Percentiles rank a stretch among this genome's conserved stretches.
phyloP scores from a whole-genome alignment of 2,329 filamentous ascomycete genomes.

The Penicillium freii region DNA sequence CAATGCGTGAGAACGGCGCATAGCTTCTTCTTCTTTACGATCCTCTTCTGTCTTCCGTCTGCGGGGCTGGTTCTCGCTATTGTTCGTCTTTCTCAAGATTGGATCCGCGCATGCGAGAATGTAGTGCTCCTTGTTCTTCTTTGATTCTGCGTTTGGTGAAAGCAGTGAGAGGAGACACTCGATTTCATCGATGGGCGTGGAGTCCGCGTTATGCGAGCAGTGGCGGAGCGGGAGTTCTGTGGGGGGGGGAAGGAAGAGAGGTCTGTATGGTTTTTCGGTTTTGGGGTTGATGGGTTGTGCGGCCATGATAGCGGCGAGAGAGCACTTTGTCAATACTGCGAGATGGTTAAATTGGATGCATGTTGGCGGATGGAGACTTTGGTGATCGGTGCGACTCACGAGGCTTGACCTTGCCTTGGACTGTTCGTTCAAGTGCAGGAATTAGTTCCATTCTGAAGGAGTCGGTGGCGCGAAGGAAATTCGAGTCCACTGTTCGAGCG shows the following conservation, averaged over 20 bases:
- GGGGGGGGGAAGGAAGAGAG: constrained; percentile 46
- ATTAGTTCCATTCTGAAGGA: constrained; percentile 88
- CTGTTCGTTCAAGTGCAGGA: constrained; percentile 71
- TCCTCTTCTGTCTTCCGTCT: constrained; percentile 35
- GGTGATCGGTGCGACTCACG: constrained; percentile 50
- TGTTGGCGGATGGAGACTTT: not conserved
- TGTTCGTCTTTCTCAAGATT: constrained; percentile 23
- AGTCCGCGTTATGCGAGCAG: constrained; percentile 47
- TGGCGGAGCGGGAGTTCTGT: constrained; percentile 47
- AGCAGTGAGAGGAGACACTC: constrained; percentile 47
- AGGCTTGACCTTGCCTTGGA: constrained; percentile 82
- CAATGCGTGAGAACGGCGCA: constrained; percentile 35
- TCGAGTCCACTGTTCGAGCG: constrained; percentile 65
- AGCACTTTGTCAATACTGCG: constrained; percentile 72
- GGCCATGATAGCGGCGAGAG: constrained; percentile 45
- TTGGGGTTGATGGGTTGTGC: constrained; percentile 39
- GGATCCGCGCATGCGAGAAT: constrained; percentile 47
- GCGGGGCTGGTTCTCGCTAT: constrained; percentile 31
- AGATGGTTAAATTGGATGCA: constrained; percentile 8
- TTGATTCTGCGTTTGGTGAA: constrained; percentile 37
- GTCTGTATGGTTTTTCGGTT: constrained; percentile 41
- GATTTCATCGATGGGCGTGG: constrained; percentile 44
- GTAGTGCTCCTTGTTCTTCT: constrained; percentile 51
- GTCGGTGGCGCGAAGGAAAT: constrained; percentile 77
- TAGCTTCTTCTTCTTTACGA: constrained; percentile 30